Base-by-base conservation (phyloP, 139 green algal genomes). In the Micractinium sp. region DNA sequence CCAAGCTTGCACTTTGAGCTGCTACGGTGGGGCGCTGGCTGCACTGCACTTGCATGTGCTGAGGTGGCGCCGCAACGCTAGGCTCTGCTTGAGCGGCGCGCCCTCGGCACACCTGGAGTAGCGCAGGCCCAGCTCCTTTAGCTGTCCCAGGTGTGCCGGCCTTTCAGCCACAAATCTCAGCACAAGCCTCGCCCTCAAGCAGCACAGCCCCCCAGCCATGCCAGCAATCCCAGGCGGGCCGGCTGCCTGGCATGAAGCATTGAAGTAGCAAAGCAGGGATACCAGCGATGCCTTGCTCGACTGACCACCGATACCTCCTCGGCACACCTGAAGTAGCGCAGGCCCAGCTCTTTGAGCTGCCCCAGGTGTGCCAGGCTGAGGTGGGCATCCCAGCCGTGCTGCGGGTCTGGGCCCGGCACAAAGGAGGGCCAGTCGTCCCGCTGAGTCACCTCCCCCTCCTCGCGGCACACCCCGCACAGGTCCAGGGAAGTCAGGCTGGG, bases 101-200 rank as follows among this genome's bases (percentile, higher is more conserved):
- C n/a, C n/a, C n/a, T n/a, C n/a, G n/a, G n/a, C 80, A 2, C 60
- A 33, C 80, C 53, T 69, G 80, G 73, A 85, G 80, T 85, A 47
- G 12, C 80, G 80, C 47, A 73, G 53, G 27, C 47, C 69, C 80
- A 73, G 53, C 53, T 73, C 53, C 53, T 29, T 71, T 1, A 85
- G 80, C 31, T 29, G 4, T 0, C 47, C 71, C 13, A 80, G 69
- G 39, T 81, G 84, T 3, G 47, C 47, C 47, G 47, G 47, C 7
- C 47, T 9, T 56, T 56, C n/a, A n/a, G n/a, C n/a, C n/a, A n/a
- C n/a, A n/a, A n/a, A n/a, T n/a, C n/a, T n/a, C n/a, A n/a, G n/a
- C n/a, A n/a, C n/a, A n/a, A n/a, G n/a, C n/a, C n/a, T n/a, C n/a
- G n/a, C n/a, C n/a, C n/a, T n/a, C n/a, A n/a, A n/a, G n/a, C n/a